Evolutionary conservation across 2,329 filamentous ascomycete species (phyloP), one percentile per base, ranked within the genome.

Genomic region (Colletotrichum somersetense): DNA sequence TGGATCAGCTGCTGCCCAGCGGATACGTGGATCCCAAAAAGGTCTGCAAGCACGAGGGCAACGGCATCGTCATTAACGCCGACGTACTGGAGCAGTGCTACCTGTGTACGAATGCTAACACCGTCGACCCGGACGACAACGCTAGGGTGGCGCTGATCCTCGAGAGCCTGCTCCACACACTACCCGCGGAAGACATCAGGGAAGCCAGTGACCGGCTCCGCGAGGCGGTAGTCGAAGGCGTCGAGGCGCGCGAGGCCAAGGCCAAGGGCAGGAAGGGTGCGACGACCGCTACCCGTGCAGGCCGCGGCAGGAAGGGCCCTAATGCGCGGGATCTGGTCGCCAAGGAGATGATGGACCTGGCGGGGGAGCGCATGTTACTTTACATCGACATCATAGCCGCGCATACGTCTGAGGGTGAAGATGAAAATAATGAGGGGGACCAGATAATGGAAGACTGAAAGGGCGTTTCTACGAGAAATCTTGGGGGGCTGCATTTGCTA

Each of bases 61-160:
- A 75, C 0, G 80, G 77, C 26, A 81, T 85, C 30, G 78, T 79
- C 4, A 77, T 89, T 55, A 86, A 85, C 6, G 77, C 81, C 30
- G 76, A 75, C 8, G 86, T 89, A 74, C 78, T 90, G 53, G 82
- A 86, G 77, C 79, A 84, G 55, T 91, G 90, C 76, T 95, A 90
- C 78, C 85, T 94, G 2, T 89, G 89, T 0, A 90, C 87, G 74
- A 85, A 91, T 0, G 92, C 93, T 1, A 91, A 89, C 71, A 89
- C 87, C 0, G 83, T 87, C 18, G 86, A 85, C 8, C 80, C 87
- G 0, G 86, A 89, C 26, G 92, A 94, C 74, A 95, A 96, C 75
- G 91, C 91, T 38, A 93, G 92, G 78, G 85, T 95, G 48, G 91
- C 91, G 2, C 81, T 95, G 12, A 80, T 93, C 40, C 82, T 94